phyloP scores from a whole-genome alignment of 495 filamentous ascomycete genomes.

The Extremus antarcticus region DNA sequence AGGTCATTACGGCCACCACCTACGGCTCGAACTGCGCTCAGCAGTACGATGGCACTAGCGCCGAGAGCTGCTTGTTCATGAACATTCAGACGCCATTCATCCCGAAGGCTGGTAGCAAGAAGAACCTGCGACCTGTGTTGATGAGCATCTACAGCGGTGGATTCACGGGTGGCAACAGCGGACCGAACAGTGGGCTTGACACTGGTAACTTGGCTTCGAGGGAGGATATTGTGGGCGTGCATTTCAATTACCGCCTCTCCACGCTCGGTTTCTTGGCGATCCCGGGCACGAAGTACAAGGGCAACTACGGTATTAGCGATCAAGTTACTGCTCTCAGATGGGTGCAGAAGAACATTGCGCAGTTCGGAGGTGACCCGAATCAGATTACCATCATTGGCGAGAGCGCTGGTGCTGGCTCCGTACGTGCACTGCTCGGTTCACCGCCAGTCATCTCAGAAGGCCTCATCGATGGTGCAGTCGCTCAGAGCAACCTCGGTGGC shows the following conservation, averaged over 20 bases:
- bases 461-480: conserved; percentile 32
- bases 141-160: conserved; percentile 42
- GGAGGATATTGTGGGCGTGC: conserved; percentile 28
- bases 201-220: conserved; percentile 26
- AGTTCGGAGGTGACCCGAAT: conserved; percentile 31
- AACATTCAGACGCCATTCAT: conserved; percentile 37
- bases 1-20: conserved; percentile 35
- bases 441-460: conserved; percentile 31
- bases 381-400: conserved; percentile 64
- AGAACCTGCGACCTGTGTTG: conserved; percentile 34
- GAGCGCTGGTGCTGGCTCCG: conserved; percentile 35
- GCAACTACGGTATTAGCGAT: conserved; percentile 22
- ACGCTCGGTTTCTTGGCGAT: conserved; percentile 26
- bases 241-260: conserved; percentile 27
- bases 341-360: conserved; percentile 29
- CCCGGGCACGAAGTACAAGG: conserved; percentile 15
- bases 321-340: conserved; percentile 24
- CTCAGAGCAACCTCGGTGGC: conserved; percentile 39
- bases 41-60: conserved; percentile 22
- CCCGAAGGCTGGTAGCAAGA: conserved; percentile 24
- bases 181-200: conserved; percentile 31
- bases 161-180: conserved; percentile 32
- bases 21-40: conserved; percentile 39
- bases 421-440: conserved; percentile 23
- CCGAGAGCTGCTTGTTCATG: conserved; percentile 38